These are phyloP conservation scores for Rosa multiflora DNA, from an alignment of 306 rosid species.

Conservation along the genomic window DNA sequence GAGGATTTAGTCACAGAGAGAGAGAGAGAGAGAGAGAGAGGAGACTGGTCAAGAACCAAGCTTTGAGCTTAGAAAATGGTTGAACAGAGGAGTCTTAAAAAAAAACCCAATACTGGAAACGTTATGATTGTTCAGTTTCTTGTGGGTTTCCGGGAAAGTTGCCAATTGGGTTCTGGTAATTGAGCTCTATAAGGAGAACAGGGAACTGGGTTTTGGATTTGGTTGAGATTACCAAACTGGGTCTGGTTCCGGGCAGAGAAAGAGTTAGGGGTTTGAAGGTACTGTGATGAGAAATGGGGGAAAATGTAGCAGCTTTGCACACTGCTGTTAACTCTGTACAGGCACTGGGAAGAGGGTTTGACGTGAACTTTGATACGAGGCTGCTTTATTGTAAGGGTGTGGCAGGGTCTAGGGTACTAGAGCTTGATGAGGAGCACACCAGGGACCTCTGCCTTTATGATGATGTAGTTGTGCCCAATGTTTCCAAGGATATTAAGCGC, in stretches of 20 bases:
- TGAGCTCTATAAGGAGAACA: constrained; percentile 26
- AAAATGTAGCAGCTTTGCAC: constrained; percentile 76
- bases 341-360: constrained; percentile 91
- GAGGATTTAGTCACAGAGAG: not conserved
- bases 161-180: constrained; percentile 34
- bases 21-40: not conserved
- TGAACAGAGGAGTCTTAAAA: constrained; percentile 6
- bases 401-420: constrained; percentile 68
- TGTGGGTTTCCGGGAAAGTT: constrained; percentile 28
- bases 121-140: constrained; percentile 11
- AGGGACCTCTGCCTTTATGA: constrained; percentile 64
- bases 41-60: constrained; percentile 26
- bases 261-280: not conserved
- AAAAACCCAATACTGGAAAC: not conserved
- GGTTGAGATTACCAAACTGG: constrained; percentile 25
- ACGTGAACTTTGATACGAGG: constrained; percentile 87
- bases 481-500: constrained; percentile 66
- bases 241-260: constrained; percentile 14
- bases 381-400: constrained; percentile 87
- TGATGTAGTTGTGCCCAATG: constrained; percentile 57
- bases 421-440: constrained; percentile 56
- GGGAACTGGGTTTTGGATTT: constrained; percentile 22
- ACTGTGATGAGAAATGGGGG: constrained; percentile 79
- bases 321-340: constrained; percentile 83
- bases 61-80: not conserved